Evolutionary conservation across 805 yeast genomes (phyloP).

Genomic region (Ogataea siamensis): DNA sequence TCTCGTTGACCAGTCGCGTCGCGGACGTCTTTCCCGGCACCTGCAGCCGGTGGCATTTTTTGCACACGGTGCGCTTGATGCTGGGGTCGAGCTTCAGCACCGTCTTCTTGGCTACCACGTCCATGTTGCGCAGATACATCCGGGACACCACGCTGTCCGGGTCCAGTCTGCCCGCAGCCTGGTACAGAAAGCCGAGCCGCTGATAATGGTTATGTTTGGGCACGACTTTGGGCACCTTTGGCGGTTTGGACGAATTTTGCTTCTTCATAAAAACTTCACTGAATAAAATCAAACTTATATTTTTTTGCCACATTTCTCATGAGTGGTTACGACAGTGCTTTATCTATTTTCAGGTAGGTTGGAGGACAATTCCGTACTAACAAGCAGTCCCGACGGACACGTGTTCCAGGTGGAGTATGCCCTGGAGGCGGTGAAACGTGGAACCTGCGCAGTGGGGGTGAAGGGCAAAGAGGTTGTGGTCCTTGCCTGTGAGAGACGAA

Average conservation of each 20-base stretch:
- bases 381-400: conserved; percentile 91
- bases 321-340: conserved; percentile 99
- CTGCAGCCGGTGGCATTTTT: conserved; percentile 53
- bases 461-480: conserved; percentile 88
- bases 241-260: conserved; percentile 5
- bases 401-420: conserved; percentile 99
- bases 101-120: conserved; percentile 62
- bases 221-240: conserved; percentile 38
- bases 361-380: conserved; percentile 5
- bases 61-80: conserved; percentile 69
- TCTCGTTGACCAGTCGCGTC: conserved; percentile 41
- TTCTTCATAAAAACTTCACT: conserved; percentile 4
- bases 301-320: conserved; percentile 36
- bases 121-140: conserved; percentile 52
- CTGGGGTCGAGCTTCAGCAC: conserved; percentile 63
- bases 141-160: conserved; percentile 47
- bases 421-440: conserved; percentile 94
- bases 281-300: background rate
- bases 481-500: conserved; percentile 94
- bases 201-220: conserved; percentile 59
- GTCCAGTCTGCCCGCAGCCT: conserved; percentile 41
- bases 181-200: conserved; percentile 58
- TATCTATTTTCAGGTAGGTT: conserved; percentile 90
- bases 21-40: conserved; percentile 47
- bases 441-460: conserved; percentile 97